Evolutionary conservation across 306 rosid genomes (phyloP).

Genomic region (Trifolium fragiferum): DNA sequence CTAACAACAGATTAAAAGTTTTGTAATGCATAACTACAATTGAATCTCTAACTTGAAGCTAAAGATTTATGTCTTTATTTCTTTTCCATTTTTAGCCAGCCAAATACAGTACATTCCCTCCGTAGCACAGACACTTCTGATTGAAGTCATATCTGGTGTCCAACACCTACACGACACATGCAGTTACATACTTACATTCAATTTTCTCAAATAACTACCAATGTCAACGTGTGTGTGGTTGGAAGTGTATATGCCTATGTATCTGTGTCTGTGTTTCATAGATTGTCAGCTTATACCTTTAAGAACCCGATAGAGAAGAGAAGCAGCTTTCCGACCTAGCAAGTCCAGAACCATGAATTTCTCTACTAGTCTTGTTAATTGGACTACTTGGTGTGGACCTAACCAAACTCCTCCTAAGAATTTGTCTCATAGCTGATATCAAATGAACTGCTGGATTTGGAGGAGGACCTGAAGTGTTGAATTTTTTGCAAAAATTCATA

Average conservation of each 20-base stretch:
- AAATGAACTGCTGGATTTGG: conserved; percentile 72
- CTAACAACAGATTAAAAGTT: conserved; percentile 44
- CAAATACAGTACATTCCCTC: conserved; percentile 34
- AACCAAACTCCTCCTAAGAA: conserved; percentile 76
- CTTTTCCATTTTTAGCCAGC: conserved; percentile 45
- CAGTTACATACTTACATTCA: neutral
- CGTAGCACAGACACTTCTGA: neutral
- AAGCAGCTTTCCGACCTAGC: conserved; percentile 79
- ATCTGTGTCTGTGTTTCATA: neutral
- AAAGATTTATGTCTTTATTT: conserved; percentile 30
- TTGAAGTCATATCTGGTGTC: neutral
- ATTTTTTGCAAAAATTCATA: conserved; percentile 77
- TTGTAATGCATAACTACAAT: conserved; percentile 48
- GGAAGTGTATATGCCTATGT: neutral
- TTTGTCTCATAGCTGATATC: conserved; percentile 87
- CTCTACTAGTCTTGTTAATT: conserved; percentile 45
- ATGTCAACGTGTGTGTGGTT: neutral
- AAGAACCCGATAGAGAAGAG: conserved; percentile 67
- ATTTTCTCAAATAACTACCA: neutral
- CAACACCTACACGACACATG: neutral
- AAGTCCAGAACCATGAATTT: conserved; percentile 50
- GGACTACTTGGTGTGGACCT: conserved; percentile 74
- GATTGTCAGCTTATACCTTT: neutral
- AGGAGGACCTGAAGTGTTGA: conserved; percentile 74
- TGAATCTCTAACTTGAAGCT: conserved; percentile 38